Base-by-base conservation (phyloP, 1,284 basidiomycete genomes). In the Stereum hirsutum region DNA sequence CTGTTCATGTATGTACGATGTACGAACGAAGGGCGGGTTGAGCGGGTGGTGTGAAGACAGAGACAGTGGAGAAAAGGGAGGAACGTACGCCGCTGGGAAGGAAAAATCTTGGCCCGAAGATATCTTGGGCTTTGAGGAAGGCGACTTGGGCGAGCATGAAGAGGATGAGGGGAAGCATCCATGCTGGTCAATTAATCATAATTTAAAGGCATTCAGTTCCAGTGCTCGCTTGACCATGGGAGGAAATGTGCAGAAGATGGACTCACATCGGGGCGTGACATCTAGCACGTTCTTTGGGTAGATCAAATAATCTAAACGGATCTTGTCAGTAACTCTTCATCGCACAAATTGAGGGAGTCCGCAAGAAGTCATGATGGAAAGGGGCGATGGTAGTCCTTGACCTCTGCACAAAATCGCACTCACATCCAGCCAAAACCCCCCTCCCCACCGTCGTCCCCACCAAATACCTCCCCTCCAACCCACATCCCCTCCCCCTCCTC, bases 231-330 rank as follows among this genome's bases (percentile, higher is more conserved):
- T 23, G 7, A 37, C 6, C 30, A 15, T 31, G 12, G 6, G 21
- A 30, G 3, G 8, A n/a, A 41, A 31, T 42, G 31, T 8, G 14
- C 15, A 4, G 17, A 39, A 27, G 41, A 46, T 46, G 21, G 2
- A 62, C 74, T 52, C 54, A 89, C 81, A 56, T 48, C 80, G 70
- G 15, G 81, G 74, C 48, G 85, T 75, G 24, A 87, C 69, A 52
- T 92, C 89, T 46, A 94, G 69, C 6, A 94, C 81, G 55, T 94
- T 94, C 54, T 80, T 78, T 2, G 89, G 85, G 55, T 88, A 94
- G 0, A 70, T 73, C 55, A 93, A 66, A 47, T 89, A 82, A 57
- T 94, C 89, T 92, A 52, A 2, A 34, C 44, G 40, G 17, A 19
- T 24, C 3, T 6, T 36, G 23, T 41, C 31, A 32, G 31, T 17